Evolutionary conservation across 1,139 yeast genomes (phyloP).

Genomic region (Debaryomycetaceae sp.): DNA sequence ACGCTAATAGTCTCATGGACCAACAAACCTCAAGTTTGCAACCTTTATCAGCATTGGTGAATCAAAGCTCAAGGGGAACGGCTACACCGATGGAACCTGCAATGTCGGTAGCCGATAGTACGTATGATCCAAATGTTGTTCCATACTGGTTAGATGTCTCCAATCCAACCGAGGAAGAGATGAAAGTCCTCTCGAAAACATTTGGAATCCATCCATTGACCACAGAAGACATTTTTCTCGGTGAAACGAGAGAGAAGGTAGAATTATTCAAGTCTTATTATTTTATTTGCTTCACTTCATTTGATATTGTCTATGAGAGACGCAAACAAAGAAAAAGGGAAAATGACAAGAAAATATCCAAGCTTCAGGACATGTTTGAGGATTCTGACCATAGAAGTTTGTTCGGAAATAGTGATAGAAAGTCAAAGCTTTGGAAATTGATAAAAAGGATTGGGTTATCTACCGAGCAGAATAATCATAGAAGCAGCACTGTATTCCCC

Average conservation of each 20-base stretch:
- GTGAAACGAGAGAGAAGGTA: conserved; percentile 93
- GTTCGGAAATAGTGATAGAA: conserved; percentile 18
- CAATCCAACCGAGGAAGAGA: conserved; percentile 94
- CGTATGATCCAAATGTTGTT: conserved; percentile 7
- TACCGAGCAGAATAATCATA: conserved; percentile 2
- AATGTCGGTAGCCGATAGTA: conserved; percentile 8
- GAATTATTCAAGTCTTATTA: conserved; percentile 88
- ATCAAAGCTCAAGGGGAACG: background rate
- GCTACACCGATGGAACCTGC: conserved; percentile 12
- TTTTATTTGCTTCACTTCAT: conserved; percentile 88
- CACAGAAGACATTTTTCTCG: conserved; percentile 90
- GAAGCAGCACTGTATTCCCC: conserved; percentile 4
- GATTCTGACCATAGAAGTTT: conserved; percentile 17
- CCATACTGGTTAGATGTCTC: conserved; percentile 93
- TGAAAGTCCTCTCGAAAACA: conserved; percentile 85
- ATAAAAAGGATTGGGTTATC: conserved; percentile 9
- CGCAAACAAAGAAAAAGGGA: conserved; percentile 48
- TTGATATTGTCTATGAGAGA: conserved; percentile 78
- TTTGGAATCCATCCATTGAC: conserved; percentile 88
- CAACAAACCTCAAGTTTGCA: background rate
- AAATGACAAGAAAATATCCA: conserved; percentile 37
- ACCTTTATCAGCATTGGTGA: background rate
- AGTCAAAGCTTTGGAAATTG: conserved; percentile 15
- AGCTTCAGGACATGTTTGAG: conserved; percentile 39
- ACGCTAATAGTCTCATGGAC: background rate